phyloP scores from a whole-genome alignment of 1,284 basidiomycete species.

The Coniferiporia sulphurascens region DNA sequence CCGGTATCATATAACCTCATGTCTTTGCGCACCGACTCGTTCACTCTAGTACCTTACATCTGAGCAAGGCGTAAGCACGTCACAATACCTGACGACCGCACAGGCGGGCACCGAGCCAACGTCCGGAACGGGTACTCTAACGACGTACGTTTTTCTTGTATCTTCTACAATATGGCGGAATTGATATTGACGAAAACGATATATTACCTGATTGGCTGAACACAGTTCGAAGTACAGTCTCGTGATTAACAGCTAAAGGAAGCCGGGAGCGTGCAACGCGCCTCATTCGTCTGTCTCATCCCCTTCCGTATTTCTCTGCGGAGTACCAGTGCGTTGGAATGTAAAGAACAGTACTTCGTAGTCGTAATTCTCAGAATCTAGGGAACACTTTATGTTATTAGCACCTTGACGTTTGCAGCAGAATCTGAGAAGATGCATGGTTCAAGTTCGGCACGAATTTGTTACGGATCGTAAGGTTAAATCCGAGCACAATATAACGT shows the following conservation, averaged over 20 bases:
- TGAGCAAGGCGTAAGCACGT: slow-evolving; percentile 39
- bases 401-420: no score
- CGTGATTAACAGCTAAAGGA: slow-evolving; percentile 32
- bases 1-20: neutral
- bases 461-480: no score
- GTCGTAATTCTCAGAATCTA: no score
- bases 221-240: slow-evolving; percentile 39
- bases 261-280: neutral
- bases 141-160: slow-evolving; percentile 36
- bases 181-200: neutral
- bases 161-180: neutral
- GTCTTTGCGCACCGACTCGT: neutral
- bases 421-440: no score
- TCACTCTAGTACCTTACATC: slow-evolving; percentile 45
- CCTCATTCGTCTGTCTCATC: neutral
- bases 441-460: no score
- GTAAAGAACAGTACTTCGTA: no score
- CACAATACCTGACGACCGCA: slow-evolving; percentile 48
- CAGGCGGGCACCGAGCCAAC: slow-evolving; percentile 57
- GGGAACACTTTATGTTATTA: no score
- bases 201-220: neutral
- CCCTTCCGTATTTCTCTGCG: no score
- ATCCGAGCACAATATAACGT: no score
- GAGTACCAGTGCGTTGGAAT: no score
- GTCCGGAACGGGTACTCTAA: slow-evolving; percentile 48